Conservation (phyloP, 2,329 filamentous ascomycete genomes). For the Madurella fahalii region DNA sequence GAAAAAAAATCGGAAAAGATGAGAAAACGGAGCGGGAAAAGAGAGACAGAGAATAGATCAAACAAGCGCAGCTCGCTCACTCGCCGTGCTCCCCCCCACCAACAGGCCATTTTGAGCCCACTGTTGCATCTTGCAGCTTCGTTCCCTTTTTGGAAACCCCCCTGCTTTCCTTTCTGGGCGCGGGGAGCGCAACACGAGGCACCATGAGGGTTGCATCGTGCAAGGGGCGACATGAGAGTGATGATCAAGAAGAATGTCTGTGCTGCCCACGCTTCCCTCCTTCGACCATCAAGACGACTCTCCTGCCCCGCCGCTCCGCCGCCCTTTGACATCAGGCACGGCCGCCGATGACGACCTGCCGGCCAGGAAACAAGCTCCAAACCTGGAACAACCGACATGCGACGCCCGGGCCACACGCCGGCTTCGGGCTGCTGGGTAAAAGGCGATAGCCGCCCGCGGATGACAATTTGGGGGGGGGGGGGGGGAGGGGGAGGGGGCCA, state of each 20-base stretch:
- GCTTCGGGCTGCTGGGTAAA: not conserved
- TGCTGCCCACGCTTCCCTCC: not conserved
- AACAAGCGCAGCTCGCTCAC: not conserved
- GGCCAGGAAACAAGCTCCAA: not conserved
- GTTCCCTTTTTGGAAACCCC: slow-evolving; percentile 4
- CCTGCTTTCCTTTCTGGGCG: slow-evolving; percentile 7
- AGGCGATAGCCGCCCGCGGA: too few relatives aligned
- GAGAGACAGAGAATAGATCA: not conserved
- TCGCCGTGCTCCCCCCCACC: not conserved
- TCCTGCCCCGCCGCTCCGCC: not conserved
- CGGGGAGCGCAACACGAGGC: not conserved
- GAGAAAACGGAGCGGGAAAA: not conserved
- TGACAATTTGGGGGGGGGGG: too few relatives aligned
- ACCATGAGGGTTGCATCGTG: slow-evolving; percentile 13
- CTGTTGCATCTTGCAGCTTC: not conserved
- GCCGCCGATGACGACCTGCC: not conserved
- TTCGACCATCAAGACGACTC: not conserved
- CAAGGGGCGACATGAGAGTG: not conserved
- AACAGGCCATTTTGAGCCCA: not conserved
- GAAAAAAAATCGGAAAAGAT: not conserved
- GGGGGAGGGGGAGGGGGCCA: too few relatives aligned
- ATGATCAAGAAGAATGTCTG: not conserved
- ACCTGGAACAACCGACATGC: slow-evolving; percentile 12
- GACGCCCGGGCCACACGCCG: not conserved
- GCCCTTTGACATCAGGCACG: not conserved